Evolutionary conservation across 441 rosid species (phyloP).

Genomic region (Metrosideros polymorpha): DNA sequence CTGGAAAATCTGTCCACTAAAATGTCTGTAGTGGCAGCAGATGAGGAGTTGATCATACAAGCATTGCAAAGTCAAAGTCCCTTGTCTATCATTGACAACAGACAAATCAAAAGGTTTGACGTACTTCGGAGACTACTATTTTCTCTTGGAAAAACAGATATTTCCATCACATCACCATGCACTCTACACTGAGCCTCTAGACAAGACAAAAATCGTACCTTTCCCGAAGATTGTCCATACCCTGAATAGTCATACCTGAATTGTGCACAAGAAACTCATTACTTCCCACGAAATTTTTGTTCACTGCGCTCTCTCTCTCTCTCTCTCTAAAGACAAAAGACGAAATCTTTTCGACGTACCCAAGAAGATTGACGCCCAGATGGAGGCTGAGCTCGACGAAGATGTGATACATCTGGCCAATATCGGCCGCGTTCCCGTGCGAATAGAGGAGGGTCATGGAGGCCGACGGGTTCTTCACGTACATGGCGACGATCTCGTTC

Average conservation of each 20-base stretch:
- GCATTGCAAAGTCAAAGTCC: not conserved
- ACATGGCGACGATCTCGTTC: slow-evolving; percentile 36
- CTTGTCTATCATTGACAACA: not conserved
- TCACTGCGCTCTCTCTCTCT: not conserved
- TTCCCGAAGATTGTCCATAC: slow-evolving; percentile 50
- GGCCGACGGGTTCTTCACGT: slow-evolving; percentile 35
- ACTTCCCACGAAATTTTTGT: not conserved
- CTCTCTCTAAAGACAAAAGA: not conserved
- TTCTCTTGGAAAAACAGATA: not conserved
- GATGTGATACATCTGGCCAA: slow-evolving; percentile 35
- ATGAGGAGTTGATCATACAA: not conserved
- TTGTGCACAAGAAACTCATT: not conserved
- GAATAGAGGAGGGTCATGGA: slow-evolving; percentile 38
- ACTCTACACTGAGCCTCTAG: not conserved
- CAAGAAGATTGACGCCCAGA: slow-evolving; percentile 40
- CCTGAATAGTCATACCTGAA: slow-evolving; percentile 55
- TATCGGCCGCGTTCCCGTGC: slow-evolving; percentile 54
- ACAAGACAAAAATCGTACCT: slow-evolving; percentile 18
- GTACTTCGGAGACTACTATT: not conserved
- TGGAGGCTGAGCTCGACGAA: slow-evolving; percentile 35
- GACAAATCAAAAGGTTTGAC: not conserved
- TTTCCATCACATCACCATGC: not conserved
- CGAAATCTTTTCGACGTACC: slow-evolving; percentile 21
- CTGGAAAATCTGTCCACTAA: not conserved
- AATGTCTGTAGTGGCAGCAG: not conserved